A percentile compares a stretch with the other conserved stretches of the same genome.
Conservation (phyloP, 2,329 filamentous ascomycete species). For the Colletotrichum siamense region DNA sequence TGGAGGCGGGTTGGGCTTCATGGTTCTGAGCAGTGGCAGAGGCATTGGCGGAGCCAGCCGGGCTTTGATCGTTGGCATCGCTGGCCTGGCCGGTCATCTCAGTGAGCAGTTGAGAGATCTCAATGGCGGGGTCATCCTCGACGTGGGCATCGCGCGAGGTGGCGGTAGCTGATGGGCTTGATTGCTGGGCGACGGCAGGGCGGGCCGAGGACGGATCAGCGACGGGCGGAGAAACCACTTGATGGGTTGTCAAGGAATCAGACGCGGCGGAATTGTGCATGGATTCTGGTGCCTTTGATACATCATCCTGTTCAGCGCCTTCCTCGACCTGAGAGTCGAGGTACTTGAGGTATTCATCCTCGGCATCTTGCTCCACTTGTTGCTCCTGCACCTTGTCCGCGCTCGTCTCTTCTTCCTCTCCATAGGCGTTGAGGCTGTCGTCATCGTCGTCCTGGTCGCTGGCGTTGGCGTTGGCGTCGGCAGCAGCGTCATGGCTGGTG, state of each 20-base stretch:
- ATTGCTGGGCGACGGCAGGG: slow-evolving; percentile 24
- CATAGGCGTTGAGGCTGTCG: slow-evolving; percentile 54
- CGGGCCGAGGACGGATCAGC: slow-evolving; percentile 35
- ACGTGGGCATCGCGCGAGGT: slow-evolving; percentile 31
- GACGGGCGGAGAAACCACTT: slow-evolving; percentile 22
- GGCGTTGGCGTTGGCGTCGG: slow-evolving; percentile 32
- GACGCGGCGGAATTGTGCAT: slow-evolving; percentile 45
- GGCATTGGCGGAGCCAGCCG: not conserved
- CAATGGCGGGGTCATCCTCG: slow-evolving; percentile 36
- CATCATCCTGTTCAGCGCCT: slow-evolving; percentile 37
- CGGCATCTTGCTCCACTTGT: slow-evolving; percentile 31
- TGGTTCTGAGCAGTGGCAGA: slow-evolving; percentile 5
- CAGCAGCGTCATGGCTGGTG: slow-evolving; percentile 26
- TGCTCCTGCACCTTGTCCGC: slow-evolving; percentile 31
- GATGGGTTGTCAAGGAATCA: slow-evolving; percentile 38
- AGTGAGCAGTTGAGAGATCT: slow-evolving; percentile 47
- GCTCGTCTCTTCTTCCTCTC: slow-evolving; percentile 37
- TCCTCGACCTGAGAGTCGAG: slow-evolving; percentile 52
- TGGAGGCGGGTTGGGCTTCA: slow-evolving; percentile 11
- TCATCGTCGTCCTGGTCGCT: slow-evolving; percentile 33
- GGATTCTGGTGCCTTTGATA: slow-evolving; percentile 51
- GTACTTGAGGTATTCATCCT: slow-evolving; percentile 57
- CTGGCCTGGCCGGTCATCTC: slow-evolving; percentile 42
- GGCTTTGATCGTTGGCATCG: slow-evolving; percentile 23
- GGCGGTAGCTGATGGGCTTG: slow-evolving; percentile 19